Percentiles rank a stretch among this genome's conserved stretches.
Conservation (phyloP, 345 rosid genomes). For the Hirschfeldia incana region DNA sequence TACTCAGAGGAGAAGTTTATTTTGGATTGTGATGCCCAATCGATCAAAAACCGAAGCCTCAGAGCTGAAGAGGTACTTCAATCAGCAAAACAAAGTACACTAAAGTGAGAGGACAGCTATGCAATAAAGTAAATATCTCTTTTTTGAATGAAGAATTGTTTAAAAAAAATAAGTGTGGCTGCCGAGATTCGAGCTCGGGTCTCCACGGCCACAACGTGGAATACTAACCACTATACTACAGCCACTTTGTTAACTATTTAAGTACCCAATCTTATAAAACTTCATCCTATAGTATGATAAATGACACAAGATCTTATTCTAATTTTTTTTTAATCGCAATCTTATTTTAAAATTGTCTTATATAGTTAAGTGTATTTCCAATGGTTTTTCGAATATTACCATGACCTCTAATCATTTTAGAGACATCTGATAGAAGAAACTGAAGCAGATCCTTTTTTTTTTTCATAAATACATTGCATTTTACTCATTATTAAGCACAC, state of each 20-base stretch:
- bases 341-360: no score
- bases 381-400: no score
- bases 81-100: conserved; percentile 36
- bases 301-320: no score
- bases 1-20: conserved; percentile 45
- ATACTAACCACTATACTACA: conserved; percentile 86
- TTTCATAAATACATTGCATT: neutral
- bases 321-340: no score
- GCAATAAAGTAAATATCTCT: no score
- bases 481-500: neutral
- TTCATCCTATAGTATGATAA: no score
- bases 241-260: conserved; percentile 35
- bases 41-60: conserved; percentile 74
- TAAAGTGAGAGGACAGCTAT: conserved; percentile 8
- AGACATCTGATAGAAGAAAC: no score
- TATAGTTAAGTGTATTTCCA: no score
- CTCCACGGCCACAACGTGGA: conserved; percentile 89
- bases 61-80: conserved; percentile 49
- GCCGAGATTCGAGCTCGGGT: conserved; percentile 92
- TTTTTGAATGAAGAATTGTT: no score
- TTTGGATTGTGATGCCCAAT: conserved; percentile 67
- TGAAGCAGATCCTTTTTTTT: no score
- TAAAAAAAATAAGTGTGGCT: conserved; percentile 46
- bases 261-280: no score
- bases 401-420: no score